Percentiles rank a stretch among this genome's conserved stretches.
Conservation (phyloP, 1,284 basidiomycete species). For the Mycena sp. region DNA sequence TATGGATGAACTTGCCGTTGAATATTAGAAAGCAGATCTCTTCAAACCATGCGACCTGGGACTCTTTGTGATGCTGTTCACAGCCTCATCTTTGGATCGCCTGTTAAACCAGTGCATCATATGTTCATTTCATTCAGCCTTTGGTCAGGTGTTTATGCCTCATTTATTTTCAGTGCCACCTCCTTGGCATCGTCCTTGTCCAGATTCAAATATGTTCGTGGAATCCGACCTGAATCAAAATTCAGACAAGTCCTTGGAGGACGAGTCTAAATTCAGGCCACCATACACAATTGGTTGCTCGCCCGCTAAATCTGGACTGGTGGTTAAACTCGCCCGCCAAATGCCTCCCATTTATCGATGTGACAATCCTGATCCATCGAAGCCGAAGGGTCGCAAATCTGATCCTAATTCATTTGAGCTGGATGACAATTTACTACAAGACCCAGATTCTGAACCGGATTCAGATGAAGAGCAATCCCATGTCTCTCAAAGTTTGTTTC, state of each 20-base stretch:
- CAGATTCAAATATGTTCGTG: neutral
- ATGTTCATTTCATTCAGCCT: too few relatives aligned
- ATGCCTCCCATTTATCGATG: neutral
- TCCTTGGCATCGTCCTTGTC: neutral
- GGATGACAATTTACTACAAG: too few relatives aligned
- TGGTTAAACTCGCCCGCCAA: neutral
- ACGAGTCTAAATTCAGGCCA: too few relatives aligned
- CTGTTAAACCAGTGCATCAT: too few relatives aligned
- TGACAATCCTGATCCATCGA: neutral
- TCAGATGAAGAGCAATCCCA: neutral
- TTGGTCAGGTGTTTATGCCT: neutral
- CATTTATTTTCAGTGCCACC: neutral
- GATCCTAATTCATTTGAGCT: too few relatives aligned
- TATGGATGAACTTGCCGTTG: neutral
- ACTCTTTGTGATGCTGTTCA: neutral
- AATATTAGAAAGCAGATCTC: neutral
- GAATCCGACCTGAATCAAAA: neutral
- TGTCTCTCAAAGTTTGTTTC: neutral
- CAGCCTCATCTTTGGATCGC: too few relatives aligned
- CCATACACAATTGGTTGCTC: neutral
- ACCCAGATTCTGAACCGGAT: too few relatives aligned
- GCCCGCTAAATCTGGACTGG: neutral
- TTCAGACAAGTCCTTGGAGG: neutral
- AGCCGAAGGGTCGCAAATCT: too few relatives aligned
- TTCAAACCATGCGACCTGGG: neutral